Evolutionary conservation across 2,329 filamentous ascomycete genomes (phyloP), one percentile per base, ranked within the genome.

Genomic region (Penicillium polonicum): DNA sequence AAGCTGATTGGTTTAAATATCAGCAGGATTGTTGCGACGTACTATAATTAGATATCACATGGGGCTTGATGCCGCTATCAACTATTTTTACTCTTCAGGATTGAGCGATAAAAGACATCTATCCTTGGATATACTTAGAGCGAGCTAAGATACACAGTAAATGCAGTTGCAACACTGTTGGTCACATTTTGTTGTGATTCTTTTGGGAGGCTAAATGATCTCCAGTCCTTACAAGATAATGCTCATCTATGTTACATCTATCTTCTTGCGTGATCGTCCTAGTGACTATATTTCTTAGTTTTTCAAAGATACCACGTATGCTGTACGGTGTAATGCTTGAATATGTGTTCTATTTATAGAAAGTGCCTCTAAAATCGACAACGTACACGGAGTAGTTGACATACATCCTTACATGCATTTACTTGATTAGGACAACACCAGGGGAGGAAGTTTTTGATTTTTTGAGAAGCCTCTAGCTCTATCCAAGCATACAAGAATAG

Each of bases 1-100:
- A 35, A 35, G 8, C 21, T 55, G 12, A 55, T 51, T 55, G 52
- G 52, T 17, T 19, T 39, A 9, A 39, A 19, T 17, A 13, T 44
- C n/a, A 10, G 23, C 42, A 44, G 23, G 42, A 44, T 44, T 3
- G 15, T 43, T 25, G 15, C 2, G 41, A n/a, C 25, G n/a, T 25
- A 15, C 50, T 52, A 52, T 45, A 45, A 27, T 52, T 52, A 52
- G 50, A 45, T 35, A 27, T 21, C 17, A 45, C 29, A 52, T 23
- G 39, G 21, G 7, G 1, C 4, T 13, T 29, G 5, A 13, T 23
- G 39, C 21, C 10, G 21, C 27, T 33, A 25, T 52, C 21, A 27
- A 21, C 23, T 35, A 52, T 27, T 45, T 46, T 44, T 46, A 36
- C 5, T 33, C 29, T 21, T 50, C 5, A 33, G 4, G 23, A 21